Evolutionary conservation across 2,329 filamentous ascomycete genomes (phyloP), one percentile per base, ranked within the genome.

Genomic region (Xylariales sp.): DNA sequence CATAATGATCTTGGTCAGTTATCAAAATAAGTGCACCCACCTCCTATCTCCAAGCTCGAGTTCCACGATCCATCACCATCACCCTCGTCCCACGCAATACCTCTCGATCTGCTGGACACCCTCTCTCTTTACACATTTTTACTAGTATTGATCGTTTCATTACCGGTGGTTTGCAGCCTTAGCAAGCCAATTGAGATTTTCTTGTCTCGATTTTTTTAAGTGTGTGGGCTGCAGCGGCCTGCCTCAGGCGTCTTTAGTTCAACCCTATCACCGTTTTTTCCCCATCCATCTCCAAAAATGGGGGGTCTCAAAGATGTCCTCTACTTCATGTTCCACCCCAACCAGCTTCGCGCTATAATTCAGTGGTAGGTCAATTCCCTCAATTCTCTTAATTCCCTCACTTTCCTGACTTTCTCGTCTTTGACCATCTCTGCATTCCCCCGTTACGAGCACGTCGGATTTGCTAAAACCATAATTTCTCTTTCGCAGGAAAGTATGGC

Each of bases 401-500:
- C 23, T 23, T 23, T 23, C 23, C 23, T 23, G 23, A 43, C 10
- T 30, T 65, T 18, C 52, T 18, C 3, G 14, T 32, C 30, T 36
- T 36, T 7, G 34, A 43, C 41, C 30, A 50, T n/a, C 32, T 23
- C 28, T 18, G 45, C 56, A 30, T 36, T 39, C 2, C 41, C 5
- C 39, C 2, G 10, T 2, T 14, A 28, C 5, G 4, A 41, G 12
- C 9, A 16, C 28, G 10, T 6, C 3, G n/a, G 32, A 1, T 23
- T 43, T 48, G 16, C 57, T 68, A 46, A 63, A 63, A 45, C 50
- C 46, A 16, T 34, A 6, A 34, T 18, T 45, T 16, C 32, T 10
- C 2, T 7, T 8, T 56, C 48, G 56, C 77, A 97, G 94, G 94
- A 97, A 97, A 84, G 84, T 97, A 75, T 98, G 94, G 94, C 96